These are phyloP conservation scores for Tephrocybe sp. DNA, from an alignment of 768 basidiomycete species.

Conservation along the genomic window DNA sequence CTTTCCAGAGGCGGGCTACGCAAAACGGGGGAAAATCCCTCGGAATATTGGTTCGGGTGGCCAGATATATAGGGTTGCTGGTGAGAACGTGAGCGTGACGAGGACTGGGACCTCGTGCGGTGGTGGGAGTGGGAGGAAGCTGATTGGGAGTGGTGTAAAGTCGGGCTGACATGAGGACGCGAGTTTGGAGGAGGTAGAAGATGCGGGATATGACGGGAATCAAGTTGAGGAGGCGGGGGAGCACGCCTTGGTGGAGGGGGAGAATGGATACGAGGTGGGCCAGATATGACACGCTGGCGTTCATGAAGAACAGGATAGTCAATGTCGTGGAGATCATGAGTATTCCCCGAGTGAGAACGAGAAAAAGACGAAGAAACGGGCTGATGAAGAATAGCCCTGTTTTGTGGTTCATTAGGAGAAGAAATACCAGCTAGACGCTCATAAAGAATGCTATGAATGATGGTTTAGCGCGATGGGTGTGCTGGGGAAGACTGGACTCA, in stretches of 20 bases:
- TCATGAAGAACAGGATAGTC: constrained; percentile 52
- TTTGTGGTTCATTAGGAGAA: constrained; percentile 49
- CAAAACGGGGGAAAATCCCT: constrained; percentile 37
- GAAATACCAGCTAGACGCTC: constrained; percentile 68
- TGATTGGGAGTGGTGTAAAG: constrained; percentile 43
- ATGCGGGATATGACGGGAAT: constrained; percentile 47
- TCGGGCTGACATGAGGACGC: constrained; percentile 36
- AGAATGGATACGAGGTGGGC: constrained; percentile 38
- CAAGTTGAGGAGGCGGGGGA: constrained; percentile 36
- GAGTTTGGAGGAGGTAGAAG: constrained; percentile 45
- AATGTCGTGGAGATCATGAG: constrained; percentile 26
- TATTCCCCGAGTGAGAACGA: constrained; percentile 32
- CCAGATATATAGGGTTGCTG: constrained; percentile 37
- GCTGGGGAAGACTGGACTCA: constrained; percentile 40
- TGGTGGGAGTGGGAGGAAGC: constrained; percentile 38
- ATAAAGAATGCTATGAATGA: constrained; percentile 56
- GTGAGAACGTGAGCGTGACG: constrained; percentile 49
- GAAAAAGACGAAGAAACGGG: constrained; percentile 32
- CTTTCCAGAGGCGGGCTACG: constrained; percentile 51
- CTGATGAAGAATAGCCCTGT: constrained; percentile 33
- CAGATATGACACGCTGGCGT: constrained; percentile 42
- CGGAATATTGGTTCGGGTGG: constrained; percentile 45
- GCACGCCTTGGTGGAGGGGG: constrained; percentile 31
- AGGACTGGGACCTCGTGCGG: constrained; percentile 48
- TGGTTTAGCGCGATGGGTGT: constrained; percentile 14